These are phyloP conservation scores for Exophiala viscosa DNA, from an alignment of 2,329 filamentous ascomycete species.

Conservation along the genomic window DNA sequence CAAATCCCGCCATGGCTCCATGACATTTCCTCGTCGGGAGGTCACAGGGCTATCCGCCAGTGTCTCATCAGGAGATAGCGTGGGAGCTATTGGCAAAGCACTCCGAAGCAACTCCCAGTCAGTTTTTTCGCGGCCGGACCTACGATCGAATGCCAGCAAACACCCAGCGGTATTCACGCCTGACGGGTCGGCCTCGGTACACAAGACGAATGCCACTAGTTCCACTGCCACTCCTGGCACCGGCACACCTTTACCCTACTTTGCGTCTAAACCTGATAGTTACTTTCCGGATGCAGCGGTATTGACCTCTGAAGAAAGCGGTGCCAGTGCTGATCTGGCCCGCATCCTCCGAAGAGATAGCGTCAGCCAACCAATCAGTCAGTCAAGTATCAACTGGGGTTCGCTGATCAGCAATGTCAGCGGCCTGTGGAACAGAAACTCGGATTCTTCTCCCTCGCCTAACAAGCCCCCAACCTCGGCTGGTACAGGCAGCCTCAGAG, in stretches of 20 bases:
- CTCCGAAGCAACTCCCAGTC: constrained; percentile 11
- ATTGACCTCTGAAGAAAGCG: constrained; percentile 37
- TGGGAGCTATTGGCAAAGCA: constrained; percentile 21
- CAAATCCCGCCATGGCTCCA: constrained; percentile 14
- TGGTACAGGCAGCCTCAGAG: constrained; percentile 15
- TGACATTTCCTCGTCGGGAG: constrained; percentile 15
- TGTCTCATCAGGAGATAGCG: constrained; percentile 42
- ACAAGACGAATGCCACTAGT: constrained; percentile 50
- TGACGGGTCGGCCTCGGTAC: constrained; percentile 39
- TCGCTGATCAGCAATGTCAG: constrained; percentile 48
- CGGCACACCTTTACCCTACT: constrained; percentile 52
- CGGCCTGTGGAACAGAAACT: constrained; percentile 51
- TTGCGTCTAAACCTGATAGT: constrained; percentile 34
- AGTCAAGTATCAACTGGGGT: constrained; percentile 53
- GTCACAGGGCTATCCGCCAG: constrained; percentile 36
- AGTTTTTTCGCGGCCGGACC: neutral
- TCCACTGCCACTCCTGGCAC: constrained; percentile 50
- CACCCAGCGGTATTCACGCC: constrained; percentile 41
- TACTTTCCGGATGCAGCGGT: constrained; percentile 25
- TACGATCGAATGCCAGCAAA: constrained; percentile 1
- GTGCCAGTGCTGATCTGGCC: constrained; percentile 55
- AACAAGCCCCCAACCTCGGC: constrained; percentile 35
- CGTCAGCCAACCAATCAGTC: constrained; percentile 46
- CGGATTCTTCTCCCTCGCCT: constrained; percentile 42
- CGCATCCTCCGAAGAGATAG: constrained; percentile 53